phyloP scores from a whole-genome alignment of 371 early-diverging fungal species.

The Apophysomyces elegans region DNA sequence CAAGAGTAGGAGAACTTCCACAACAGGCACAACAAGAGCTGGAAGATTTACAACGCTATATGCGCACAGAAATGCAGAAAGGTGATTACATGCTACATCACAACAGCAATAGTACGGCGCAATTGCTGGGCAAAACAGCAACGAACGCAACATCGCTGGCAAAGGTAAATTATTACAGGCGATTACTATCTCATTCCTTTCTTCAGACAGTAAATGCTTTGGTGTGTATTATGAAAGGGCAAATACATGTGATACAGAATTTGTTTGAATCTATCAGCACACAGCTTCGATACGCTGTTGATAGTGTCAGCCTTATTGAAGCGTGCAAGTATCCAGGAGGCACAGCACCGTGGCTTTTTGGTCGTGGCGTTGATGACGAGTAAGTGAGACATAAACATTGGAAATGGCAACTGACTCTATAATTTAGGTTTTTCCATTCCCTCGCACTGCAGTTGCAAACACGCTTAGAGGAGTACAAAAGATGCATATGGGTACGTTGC shows the following conservation, averaged over 20 bases:
- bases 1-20: conserved; percentile 47
- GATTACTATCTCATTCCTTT: not conserved
- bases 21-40: conserved; percentile 48
- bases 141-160: conserved; percentile 28
- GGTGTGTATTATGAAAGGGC: conserved; percentile 31
- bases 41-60: conserved; percentile 43
- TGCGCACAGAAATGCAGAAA: conserved; percentile 38
- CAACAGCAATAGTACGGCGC: conserved; percentile 27
- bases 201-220: conserved; percentile 44
- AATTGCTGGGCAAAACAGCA: conserved; percentile 29
- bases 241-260: conserved; percentile 27
- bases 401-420: not conserved
- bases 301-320: conserved; percentile 41
- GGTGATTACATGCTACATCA: conserved; percentile 43
- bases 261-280: conserved; percentile 38
- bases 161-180: conserved; percentile 25
- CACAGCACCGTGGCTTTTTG: conserved; percentile 45
- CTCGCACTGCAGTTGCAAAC: conserved; percentile 29
- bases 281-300: conserved; percentile 43
- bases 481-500: conserved; percentile 33
- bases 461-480: conserved; percentile 45
- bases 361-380: conserved; percentile 45
- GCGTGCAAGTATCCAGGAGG: conserved; percentile 40
- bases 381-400: conserved; percentile 19
- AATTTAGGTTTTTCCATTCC: conserved; percentile 38